Evolutionary conservation across 176 grass and related monocot species (phyloP).

Genomic region (Juncus effusus): DNA sequence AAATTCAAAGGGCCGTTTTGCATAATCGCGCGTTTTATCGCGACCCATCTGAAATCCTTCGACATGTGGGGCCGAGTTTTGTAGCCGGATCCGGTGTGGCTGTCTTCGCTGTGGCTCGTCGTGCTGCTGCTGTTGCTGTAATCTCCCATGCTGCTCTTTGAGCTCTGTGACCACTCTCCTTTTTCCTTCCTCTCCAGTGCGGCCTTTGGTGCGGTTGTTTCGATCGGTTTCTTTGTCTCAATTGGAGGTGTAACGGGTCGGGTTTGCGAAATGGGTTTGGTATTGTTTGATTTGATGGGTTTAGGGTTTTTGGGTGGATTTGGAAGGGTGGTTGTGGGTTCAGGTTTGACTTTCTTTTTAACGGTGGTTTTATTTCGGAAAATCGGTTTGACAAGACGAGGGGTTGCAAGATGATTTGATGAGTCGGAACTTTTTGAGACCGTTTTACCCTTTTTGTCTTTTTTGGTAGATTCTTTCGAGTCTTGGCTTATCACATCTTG

Average conservation of each 20-base stretch:
- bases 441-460: constrained; percentile 68
- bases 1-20: constrained; percentile 78
- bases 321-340: constrained; percentile 31
- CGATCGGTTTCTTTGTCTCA: constrained; percentile 37
- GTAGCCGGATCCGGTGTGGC: constrained; percentile 64
- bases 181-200: constrained; percentile 55
- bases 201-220: constrained; percentile 28
- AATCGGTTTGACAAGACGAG: constrained; percentile 58
- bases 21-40: constrained; percentile 48
- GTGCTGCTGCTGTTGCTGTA: constrained; percentile 55
- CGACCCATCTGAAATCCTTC: constrained; percentile 85
- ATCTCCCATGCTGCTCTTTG: constrained; percentile 94
- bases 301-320: constrained; percentile 34
- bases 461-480: constrained; percentile 35
- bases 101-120: constrained; percentile 91
- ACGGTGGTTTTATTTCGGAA: constrained; percentile 56
- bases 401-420: constrained; percentile 33
- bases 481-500: constrained; percentile 79
- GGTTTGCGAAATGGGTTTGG: constrained; percentile 32
- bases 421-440: constrained; percentile 33
- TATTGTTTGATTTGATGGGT: constrained; percentile 37
- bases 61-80: constrained; percentile 95
- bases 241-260: constrained; percentile 42
- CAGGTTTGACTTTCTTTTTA: constrained; percentile 74
- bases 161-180: constrained; percentile 93